These are phyloP conservation scores for Neofusicoccum sp. DNA, from an alignment of 2,329 filamentous ascomycete genomes.

Conservation along the genomic window DNA sequence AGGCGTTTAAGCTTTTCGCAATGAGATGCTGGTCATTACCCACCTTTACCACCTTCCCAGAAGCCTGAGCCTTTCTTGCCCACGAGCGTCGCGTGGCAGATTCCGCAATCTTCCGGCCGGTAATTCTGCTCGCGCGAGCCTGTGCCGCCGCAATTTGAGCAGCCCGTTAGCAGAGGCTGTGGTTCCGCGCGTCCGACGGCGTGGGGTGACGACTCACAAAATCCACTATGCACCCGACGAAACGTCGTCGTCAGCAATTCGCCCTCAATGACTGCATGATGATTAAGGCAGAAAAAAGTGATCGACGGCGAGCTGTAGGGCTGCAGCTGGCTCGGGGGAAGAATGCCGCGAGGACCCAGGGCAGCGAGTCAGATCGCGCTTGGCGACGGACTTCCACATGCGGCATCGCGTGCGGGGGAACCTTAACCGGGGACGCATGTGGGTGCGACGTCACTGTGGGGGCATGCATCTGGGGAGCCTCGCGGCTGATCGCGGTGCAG, in stretches of 20 bases:
- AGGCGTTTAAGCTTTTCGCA: background rate
- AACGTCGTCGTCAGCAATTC: slow-evolving; percentile 10
- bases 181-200: background rate
- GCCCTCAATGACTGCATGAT: background rate
- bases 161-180: background rate
- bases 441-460: slow-evolving; percentile 5
- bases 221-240: slow-evolving; percentile 20
- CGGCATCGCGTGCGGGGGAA: slow-evolving; percentile 9
- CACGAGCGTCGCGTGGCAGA: slow-evolving; percentile 69
- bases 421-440: slow-evolving; percentile 4
- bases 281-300: background rate
- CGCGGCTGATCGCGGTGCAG: background rate
- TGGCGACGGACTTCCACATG: background rate
- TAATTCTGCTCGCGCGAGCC: slow-evolving; percentile 78
- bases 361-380: slow-evolving; percentile 2
- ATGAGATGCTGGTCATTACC: slow-evolving; percentile 18
- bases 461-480: slow-evolving; percentile 7
- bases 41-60: slow-evolving; percentile 77
- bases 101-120: slow-evolving; percentile 69
- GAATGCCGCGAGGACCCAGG: slow-evolving; percentile 9
- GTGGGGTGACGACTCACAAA: slow-evolving; percentile 22
- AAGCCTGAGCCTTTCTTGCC: slow-evolving; percentile 68
- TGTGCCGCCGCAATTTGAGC: slow-evolving; percentile 32
- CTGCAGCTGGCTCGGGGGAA: slow-evolving; percentile 16
- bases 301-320: slow-evolving; percentile 16